A percentile compares a stretch with the other conserved stretches of the same genome.
phyloP scores from a whole-genome alignment of 169 alveolate genomes.

The Eimeria acervulina region DNA sequence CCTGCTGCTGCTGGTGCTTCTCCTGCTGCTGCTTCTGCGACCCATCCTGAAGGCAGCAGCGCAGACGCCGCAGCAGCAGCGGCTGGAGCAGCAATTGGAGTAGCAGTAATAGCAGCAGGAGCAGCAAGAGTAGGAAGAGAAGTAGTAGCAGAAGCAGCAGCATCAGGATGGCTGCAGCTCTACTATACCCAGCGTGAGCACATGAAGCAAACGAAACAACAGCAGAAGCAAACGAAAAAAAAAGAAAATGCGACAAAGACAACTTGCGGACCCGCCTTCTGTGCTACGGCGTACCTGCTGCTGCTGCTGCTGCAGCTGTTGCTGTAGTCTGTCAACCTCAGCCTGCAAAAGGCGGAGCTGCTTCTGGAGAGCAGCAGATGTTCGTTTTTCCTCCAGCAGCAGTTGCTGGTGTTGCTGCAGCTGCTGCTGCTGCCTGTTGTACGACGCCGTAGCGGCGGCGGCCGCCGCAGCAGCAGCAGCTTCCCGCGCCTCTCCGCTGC shows the following conservation, averaged over 20 bases:
- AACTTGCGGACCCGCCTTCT: background rate
- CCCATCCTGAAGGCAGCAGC: background rate
- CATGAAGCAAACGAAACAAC: background rate
- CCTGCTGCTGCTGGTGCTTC: background rate
- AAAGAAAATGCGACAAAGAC: background rate
- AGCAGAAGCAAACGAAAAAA: too few relatives aligned
- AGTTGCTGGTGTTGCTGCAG: slow-evolving; percentile 67
- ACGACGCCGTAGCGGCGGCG: slow-evolving; percentile 46
- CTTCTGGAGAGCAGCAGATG: slow-evolving; percentile 21
- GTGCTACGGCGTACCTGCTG: background rate
- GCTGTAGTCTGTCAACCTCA: slow-evolving; percentile 3
- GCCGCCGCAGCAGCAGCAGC: slow-evolving; percentile 65
- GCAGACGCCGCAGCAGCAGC: slow-evolving; percentile 22
- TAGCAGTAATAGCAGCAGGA: background rate
- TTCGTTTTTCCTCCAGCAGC: slow-evolving; percentile 13
- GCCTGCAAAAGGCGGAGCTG: slow-evolving; percentile 9
- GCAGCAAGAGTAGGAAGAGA: background rate
- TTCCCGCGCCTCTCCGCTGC: slow-evolving; percentile 66
- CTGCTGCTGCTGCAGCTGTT: slow-evolving; percentile 40
- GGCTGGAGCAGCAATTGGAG: background rate
- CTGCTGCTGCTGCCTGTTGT: slow-evolving; percentile 2
- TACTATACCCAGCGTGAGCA: background rate
- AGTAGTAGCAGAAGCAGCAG: background rate
- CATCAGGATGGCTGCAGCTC: background rate
- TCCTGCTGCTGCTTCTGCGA: background rate